Base-by-base conservation (phyloP, 2,329 filamentous ascomycete genomes). In the Coleophoma cylindrospora region DNA sequence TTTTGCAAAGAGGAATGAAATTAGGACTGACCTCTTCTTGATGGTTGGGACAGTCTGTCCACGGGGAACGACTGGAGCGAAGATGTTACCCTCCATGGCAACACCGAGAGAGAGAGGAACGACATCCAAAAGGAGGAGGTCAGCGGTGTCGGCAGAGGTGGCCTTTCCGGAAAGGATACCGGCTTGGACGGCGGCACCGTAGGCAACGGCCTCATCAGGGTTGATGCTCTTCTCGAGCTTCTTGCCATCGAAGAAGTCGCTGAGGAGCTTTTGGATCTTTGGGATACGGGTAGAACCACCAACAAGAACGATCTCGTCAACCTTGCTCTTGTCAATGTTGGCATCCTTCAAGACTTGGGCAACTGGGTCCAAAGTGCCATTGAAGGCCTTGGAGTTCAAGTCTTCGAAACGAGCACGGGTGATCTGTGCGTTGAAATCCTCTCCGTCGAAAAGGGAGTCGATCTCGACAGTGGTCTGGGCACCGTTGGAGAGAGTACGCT, bases 161-260 rank as follows among this genome's bases (percentile, higher is more conserved):
- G 94, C 94, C 86, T 96, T 96, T 71, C 94, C 94, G 53, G 92
- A 96, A 60, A 99, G 86, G 71, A 99, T 96, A 84, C 91, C 94
- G 62, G 94, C 94, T 80, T 99, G 94, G 56, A 99, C 92, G 64
- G 94, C 94, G 60, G 94, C 94, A 85, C 94, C 94, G 76, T 96
- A 96, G 65, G 94, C 94, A 67, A 99, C 94, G 64, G 94, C 94
- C 82, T 99, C 94, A 70, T 99, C 94, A 66, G 94, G 94, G 84
- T 99, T 99, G 80, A 97, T 97, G 81, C 89, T 94, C 83, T 96
- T 97, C 84, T 97, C 92, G 62, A 96, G 89, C 87, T 99, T 96
- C 90, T 99, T 99, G 76, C 91, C 91, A 72, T 95, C 89, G 79
- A 99, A 99, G 84, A 91, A 96, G 76, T 99, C 94, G 77, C 86